Percentiles rank a stretch among this genome's conserved stretches.
Evolutionary conservation across 2,329 filamentous ascomycete species (phyloP).

Genomic region (Catunica adiposa): DNA sequence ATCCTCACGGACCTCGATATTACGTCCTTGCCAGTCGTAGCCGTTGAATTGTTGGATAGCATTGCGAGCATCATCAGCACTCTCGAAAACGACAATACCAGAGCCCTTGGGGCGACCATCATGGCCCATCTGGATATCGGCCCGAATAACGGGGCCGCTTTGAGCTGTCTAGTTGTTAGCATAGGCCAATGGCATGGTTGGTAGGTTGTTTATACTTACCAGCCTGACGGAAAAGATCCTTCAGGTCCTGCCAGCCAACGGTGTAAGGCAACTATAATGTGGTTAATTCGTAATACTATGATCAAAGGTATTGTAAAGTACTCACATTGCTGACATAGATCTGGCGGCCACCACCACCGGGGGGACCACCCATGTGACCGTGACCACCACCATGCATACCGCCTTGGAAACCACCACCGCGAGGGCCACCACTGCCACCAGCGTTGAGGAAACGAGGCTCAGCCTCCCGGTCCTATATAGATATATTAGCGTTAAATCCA

Average conservation of each 20-base stretch:
- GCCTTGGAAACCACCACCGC: slow-evolving; percentile 40
- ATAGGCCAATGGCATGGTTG: neutral
- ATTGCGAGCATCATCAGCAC: slow-evolving; percentile 81
- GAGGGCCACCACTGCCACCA: slow-evolving; percentile 30
- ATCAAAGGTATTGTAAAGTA: slow-evolving; percentile 25
- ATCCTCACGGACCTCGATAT: slow-evolving; percentile 89
- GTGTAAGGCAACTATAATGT: slow-evolving; percentile 72
- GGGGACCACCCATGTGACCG: slow-evolving; percentile 33
- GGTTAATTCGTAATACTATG: slow-evolving; percentile 19
- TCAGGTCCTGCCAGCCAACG: slow-evolving; percentile 96
- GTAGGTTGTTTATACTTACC: slow-evolving; percentile 41
- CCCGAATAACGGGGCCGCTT: slow-evolving; percentile 71
- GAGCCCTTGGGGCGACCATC: slow-evolving; percentile 93
- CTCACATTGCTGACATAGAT: slow-evolving; percentile 97
- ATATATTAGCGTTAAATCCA: neutral
- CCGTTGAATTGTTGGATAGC: slow-evolving; percentile 97
- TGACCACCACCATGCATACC: slow-evolving; percentile 30
- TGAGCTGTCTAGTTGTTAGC: slow-evolving; percentile 24
- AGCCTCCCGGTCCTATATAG: slow-evolving; percentile 77
- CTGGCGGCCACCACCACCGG: slow-evolving; percentile 52
- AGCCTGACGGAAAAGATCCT: slow-evolving; percentile 96
- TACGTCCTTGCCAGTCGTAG: slow-evolving; percentile 92
- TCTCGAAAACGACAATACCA: slow-evolving; percentile 93
- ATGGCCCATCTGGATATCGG: slow-evolving; percentile 82
- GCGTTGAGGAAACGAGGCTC: slow-evolving; percentile 78